These are phyloP conservation scores for Kazachstania martiniae DNA, from an alignment of 805 yeast genomes.

Conservation along the genomic window DNA sequence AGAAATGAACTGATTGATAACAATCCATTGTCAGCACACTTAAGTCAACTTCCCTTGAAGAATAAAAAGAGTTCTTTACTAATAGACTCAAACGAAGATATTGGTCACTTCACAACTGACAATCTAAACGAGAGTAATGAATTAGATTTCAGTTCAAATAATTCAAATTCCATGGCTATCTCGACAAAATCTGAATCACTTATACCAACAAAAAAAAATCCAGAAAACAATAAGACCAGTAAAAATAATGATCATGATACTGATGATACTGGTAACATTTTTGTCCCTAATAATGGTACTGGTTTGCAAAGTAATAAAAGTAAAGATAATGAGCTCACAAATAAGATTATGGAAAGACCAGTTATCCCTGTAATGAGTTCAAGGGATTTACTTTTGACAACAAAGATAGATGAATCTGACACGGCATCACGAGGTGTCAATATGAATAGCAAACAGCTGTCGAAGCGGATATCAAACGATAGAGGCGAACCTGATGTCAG, in stretches of 20 bases:
- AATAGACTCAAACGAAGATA: conserved; percentile 14
- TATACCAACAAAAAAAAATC: neutral
- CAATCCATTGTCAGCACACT: conserved; percentile 23
- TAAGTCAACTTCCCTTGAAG: conserved; percentile 21
- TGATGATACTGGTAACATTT: too few species aligned
- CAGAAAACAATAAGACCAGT: neutral
- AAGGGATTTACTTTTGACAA: conserved; percentile 15
- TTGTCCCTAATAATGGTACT: too few species aligned
- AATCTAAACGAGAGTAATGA: too few species aligned
- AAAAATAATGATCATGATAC: neutral
- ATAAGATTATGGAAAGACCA: conserved; percentile 18
- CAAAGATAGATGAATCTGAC: neutral
- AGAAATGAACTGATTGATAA: conserved; percentile 12
- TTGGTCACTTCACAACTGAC: too few species aligned
- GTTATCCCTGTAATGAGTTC: conserved; percentile 15
- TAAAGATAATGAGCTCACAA: conserved; percentile 1
- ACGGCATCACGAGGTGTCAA: too few species aligned
- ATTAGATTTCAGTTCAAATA: too few species aligned
- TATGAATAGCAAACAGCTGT: too few species aligned
- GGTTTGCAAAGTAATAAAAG: too few species aligned
- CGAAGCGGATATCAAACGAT: neutral
- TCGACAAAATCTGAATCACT: conserved; percentile 1
- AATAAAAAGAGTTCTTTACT: conserved; percentile 30
- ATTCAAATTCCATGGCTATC: neutral
- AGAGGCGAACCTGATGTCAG: neutral